Evolutionary conservation across 208 protist genomes (phyloP), one percentile per base, ranked within the genome.

Genomic region (Phytomonas sp.): DNA sequence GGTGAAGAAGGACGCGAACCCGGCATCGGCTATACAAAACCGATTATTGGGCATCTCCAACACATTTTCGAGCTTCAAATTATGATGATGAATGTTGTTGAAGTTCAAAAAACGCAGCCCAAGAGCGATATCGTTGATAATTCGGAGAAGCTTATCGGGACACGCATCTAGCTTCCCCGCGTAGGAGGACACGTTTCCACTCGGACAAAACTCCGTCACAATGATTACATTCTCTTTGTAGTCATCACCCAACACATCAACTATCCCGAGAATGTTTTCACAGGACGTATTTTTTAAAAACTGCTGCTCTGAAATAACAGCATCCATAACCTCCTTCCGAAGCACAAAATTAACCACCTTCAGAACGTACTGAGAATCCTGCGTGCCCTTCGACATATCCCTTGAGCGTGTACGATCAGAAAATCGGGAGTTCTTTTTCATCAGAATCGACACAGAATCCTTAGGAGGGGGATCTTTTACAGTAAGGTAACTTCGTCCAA

Each of bases 11-110:
- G 74, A 65, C 34, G 78, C 85, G 68, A 92, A 90, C 23, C 85
- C 89, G 26, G 86, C 80, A 68, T 95, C 89, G 2, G 87, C 68
- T 60, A 95, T 71, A 72, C 89, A 93, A 40, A 74, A 84, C 34
- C 71, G 75, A 15, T 78, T 80, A 33, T 84, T 74, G 9, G 67
- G 65, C 23, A 51, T 87, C 29, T 88, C 75, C 32, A 95, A 75
- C 13, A 95, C 79, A 66, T 95, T 95, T 40, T 90, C 83, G 7
- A 89, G 74, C 72, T 92, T 92, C 37, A 95, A 61, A 46, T 95
- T 93, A 66, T 92, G 80, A 75, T 95, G 89, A 53, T 87, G 90
- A 26, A 95, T 79, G 17, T 83, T 72, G 75, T 87, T 78, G 7
- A 84, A 87, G 74, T 95, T 87, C 51, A 95, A 67, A 51, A 88